Conservation (phyloP, 139 green algal species). For the Chlorella sp. region DNA sequence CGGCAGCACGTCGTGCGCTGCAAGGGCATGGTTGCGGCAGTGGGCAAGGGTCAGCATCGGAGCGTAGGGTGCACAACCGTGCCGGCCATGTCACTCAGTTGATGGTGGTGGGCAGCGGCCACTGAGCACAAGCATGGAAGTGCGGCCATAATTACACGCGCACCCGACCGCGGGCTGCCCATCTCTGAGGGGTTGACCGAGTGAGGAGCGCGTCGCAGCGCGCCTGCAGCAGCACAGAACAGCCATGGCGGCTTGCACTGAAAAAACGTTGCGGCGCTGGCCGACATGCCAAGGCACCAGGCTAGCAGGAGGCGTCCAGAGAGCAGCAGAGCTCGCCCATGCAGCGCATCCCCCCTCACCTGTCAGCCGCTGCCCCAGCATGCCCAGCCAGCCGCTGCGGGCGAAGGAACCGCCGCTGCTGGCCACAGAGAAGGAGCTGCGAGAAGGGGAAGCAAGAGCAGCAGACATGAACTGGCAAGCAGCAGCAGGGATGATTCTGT, state of each 20-base stretch:
- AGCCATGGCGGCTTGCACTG: not conserved
- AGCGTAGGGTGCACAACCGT: not conserved
- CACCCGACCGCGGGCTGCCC: constrained; percentile 27
- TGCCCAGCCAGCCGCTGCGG: constrained; percentile 11
- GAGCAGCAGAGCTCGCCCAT: too few relatives aligned
- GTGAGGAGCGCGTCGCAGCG: not conserved
- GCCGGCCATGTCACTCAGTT: not conserved
- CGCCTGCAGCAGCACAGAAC: not conserved
- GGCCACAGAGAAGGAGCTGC: constrained; percentile 18
- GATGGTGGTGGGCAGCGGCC: not conserved
- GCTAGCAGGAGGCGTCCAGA: too few relatives aligned
- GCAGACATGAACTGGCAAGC: too few relatives aligned
- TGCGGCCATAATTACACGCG: too few relatives aligned
- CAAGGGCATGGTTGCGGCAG: too few relatives aligned
- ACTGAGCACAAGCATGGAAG: too few relatives aligned
- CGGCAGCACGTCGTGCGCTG: constrained; percentile 8
- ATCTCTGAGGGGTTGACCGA: constrained; percentile 2
- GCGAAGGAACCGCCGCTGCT: constrained; percentile 1
- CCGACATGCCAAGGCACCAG: too few relatives aligned
- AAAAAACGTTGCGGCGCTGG: too few relatives aligned
- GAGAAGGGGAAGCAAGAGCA: too few relatives aligned
- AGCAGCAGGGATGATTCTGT: too few relatives aligned
- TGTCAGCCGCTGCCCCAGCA: constrained; percentile 5
- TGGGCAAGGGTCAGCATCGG: too few relatives aligned
- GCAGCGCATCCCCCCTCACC: too few relatives aligned